Conservation (phyloP, 164 flowering plant species). For the Pachysandra terminalis region DNA sequence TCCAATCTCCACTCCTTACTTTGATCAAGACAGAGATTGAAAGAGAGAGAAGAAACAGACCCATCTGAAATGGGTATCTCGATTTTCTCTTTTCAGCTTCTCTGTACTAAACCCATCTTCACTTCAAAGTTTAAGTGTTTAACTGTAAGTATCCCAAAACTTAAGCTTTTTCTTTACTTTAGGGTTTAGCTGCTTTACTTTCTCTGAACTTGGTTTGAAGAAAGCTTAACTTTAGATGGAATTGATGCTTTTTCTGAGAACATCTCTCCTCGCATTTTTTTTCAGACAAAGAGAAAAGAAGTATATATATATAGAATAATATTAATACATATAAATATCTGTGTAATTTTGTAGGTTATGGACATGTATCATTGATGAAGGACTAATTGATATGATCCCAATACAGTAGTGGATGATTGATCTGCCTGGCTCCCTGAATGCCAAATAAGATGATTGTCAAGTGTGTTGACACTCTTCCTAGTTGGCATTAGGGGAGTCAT, state of each 20-base stretch:
- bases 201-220: too few species aligned
- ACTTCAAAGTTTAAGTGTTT: background rate
- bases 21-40: constrained; percentile 1
- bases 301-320: too few species aligned
- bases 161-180: background rate
- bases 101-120: background rate
- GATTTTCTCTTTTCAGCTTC: background rate
- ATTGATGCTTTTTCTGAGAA: too few species aligned
- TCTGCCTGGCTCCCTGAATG: constrained; percentile 61
- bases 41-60: background rate
- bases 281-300: too few species aligned
- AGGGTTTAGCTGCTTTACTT: background rate
- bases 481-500: constrained; percentile 43
- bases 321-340: too few species aligned
- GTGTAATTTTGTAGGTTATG: too few species aligned
- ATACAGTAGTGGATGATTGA: constrained; percentile 1
- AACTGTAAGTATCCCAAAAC: background rate
- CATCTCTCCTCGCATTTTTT: too few species aligned
- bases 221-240: too few species aligned
- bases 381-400: too few species aligned
- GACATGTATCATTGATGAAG: too few species aligned
- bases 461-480: constrained; percentile 27
- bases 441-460: constrained; percentile 35
- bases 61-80: background rate
- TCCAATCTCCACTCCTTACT: background rate